Conservation (phyloP, 2,329 filamentous ascomycete species). For the Geosmithia morbida region DNA sequence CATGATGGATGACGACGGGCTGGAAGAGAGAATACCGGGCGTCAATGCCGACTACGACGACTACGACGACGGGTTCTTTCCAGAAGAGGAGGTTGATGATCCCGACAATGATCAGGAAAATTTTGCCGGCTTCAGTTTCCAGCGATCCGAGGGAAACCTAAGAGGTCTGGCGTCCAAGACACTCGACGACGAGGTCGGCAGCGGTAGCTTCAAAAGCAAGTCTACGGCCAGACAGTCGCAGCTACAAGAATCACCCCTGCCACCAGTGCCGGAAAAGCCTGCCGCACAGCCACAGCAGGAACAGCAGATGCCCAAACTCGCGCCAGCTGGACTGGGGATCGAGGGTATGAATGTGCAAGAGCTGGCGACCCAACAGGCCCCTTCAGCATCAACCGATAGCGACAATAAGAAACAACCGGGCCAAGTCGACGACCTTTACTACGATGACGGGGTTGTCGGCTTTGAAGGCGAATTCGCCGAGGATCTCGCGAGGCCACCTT, state of each 20-base stretch:
- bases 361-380: neutral
- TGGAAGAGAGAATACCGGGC: slow-evolving; percentile 53
- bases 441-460: slow-evolving; percentile 46
- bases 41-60: slow-evolving; percentile 33
- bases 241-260: slow-evolving; percentile 3
- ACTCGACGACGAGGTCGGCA: slow-evolving; percentile 37
- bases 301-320: slow-evolving; percentile 2
- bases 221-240: slow-evolving; percentile 13
- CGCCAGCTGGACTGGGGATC: slow-evolving; percentile 25
- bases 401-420: neutral
- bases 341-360: slow-evolving; percentile 15
- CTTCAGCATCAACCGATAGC: neutral
- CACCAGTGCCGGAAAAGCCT: neutral
- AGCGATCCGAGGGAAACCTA: slow-evolving; percentile 31
- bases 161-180: slow-evolving; percentile 23
- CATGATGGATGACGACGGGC: slow-evolving; percentile 49
- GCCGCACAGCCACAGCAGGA: neutral
- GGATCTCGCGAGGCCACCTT: slow-evolving; percentile 21
- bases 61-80: slow-evolving; percentile 2
- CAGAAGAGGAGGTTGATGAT: slow-evolving; percentile 19
- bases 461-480: slow-evolving; percentile 31
- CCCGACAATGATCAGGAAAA: slow-evolving; percentile 44
- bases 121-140: slow-evolving; percentile 44
- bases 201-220: slow-evolving; percentile 32
- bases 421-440: slow-evolving; percentile 51